Evolutionary conservation across 257 asterid genomes (phyloP).

Genomic region (Apocynum venetum): DNA sequence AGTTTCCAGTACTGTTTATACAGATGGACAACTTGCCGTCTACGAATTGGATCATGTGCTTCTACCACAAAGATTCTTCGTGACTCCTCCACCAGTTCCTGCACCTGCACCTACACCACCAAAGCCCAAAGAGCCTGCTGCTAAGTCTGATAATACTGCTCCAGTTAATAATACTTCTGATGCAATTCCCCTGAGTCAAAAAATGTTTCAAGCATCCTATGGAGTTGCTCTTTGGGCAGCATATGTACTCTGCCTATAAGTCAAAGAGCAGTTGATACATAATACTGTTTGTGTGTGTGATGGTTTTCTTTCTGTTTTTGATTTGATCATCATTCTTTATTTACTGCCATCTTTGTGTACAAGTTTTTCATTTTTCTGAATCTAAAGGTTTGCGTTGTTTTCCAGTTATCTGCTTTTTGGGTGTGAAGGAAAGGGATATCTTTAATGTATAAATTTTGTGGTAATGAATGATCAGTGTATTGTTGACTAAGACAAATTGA

Average conservation of each 20-base stretch:
- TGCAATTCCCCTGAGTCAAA: conserved; percentile 11
- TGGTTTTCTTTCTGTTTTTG: conserved; percentile 2
- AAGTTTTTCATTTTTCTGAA: not conserved
- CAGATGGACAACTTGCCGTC: conserved; percentile 44
- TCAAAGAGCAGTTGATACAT: not conserved
- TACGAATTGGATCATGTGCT: conserved; percentile 49
- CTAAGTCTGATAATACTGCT: conserved; percentile 13
- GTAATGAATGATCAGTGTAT: not conserved
- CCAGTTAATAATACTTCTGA: conserved; percentile 24
- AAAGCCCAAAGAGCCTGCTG: conserved; percentile 22
- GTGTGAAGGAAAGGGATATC: not conserved
- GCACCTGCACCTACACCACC: conserved; percentile 55
- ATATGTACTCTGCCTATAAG: not conserved
- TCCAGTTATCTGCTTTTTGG: not conserved
- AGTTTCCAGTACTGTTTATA: conserved; percentile 32
- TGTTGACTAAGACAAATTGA: not conserved
- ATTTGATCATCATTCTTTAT: conserved; percentile 4
- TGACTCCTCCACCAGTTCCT: conserved; percentile 41
- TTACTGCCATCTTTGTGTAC: not conserved
- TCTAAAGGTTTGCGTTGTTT: not conserved
- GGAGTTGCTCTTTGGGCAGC: not conserved
- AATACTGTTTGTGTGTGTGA: conserved; percentile 15
- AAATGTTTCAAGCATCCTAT: not conserved
- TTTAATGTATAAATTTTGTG: not conserved
- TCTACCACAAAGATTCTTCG: conserved; percentile 42